Base-by-base conservation (phyloP, 208 protist species). In the Endotrypanum monterogeii region DNA sequence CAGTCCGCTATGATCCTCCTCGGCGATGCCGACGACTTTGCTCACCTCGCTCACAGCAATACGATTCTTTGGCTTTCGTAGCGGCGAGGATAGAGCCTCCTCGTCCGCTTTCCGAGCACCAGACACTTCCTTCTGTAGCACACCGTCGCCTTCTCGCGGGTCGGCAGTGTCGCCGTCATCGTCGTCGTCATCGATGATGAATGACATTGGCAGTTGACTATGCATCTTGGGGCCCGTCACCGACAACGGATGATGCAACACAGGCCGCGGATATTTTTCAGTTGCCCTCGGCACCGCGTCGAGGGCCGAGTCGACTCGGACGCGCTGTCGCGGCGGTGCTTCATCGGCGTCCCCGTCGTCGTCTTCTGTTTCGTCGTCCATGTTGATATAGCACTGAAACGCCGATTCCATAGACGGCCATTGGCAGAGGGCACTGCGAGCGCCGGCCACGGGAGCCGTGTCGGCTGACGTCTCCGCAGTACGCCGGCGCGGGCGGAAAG, bases 401-500 rank as follows among this genome's bases (percentile, higher is more conserved):
- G 14, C 67, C 4, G 37, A 16, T 52, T n/a, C 4, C 12, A 50
- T 50, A 11, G 52, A 41, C 12, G 23, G 52, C 55, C 48, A n/a
- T 32, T 61, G 67, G 4, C n/a, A 14, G 44, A 20, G 14, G 23
- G 44, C 28, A 1, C 44, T 35, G 41, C 63, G 39, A 44, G 60
- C 1, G 60, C 60, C 37, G 35, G 28, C 35, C 14, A 39, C 37
- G 1, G n/a, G 30, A 0, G 74, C 35, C 54, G 41, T 8, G 30
- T 12, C 30, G 51, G 20, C 63, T 56, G 68, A 66, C 58, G 67
- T 20, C 56, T 46, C 50, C 46, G 52, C 23, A 56, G 74, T 55
- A 50, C 80, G 65, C 16, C 86, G 86, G 35, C 89, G 87, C 28
- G 78, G 79, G 14, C 87, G 78, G 69, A 92, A 92, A 32, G 89